phyloP scores from a whole-genome alignment of 2,329 filamentous ascomycete species.

The Elsinoe fawcettii region DNA sequence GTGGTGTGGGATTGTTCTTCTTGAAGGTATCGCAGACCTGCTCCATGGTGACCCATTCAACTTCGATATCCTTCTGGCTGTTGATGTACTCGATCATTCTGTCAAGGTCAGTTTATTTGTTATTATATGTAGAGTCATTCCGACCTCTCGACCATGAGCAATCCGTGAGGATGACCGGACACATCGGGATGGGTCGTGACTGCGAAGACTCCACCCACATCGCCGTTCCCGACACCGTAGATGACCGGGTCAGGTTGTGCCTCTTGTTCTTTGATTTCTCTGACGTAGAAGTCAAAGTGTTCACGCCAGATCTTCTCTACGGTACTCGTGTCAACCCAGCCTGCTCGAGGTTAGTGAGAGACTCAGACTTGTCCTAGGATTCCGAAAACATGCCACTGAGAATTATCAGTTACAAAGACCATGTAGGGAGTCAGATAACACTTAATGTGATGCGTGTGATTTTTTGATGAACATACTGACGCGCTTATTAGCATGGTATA shows the following conservation, averaged over 20 bases:
- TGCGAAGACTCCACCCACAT: constrained; percentile 52
- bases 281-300: constrained; percentile 66
- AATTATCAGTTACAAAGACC: background rate
- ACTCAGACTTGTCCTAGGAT: too few relatives aligned
- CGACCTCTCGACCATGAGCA: constrained; percentile 65
- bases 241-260: constrained; percentile 1
- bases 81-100: constrained; percentile 62
- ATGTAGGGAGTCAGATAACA: background rate
- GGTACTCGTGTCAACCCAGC: constrained; percentile 34
- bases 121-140: constrained; percentile 14
- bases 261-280: constrained; percentile 60
- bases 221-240: background rate
- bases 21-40: constrained; percentile 69
- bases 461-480: constrained; percentile 60
- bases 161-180: constrained; percentile 60
- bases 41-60: constrained; percentile 62
- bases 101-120: constrained; percentile 1
- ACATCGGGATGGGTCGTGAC: constrained; percentile 72
- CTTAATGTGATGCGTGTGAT: constrained; percentile 53
- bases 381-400: constrained; percentile 19
- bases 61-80: constrained; percentile 45
- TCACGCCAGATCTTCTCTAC: constrained; percentile 60
- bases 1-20: constrained; percentile 48
- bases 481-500: background rate
- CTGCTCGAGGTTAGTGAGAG: background rate